Evolutionary conservation across 2,329 filamentous ascomycete species (phyloP).

Genomic region (Talaromyces sp.): DNA sequence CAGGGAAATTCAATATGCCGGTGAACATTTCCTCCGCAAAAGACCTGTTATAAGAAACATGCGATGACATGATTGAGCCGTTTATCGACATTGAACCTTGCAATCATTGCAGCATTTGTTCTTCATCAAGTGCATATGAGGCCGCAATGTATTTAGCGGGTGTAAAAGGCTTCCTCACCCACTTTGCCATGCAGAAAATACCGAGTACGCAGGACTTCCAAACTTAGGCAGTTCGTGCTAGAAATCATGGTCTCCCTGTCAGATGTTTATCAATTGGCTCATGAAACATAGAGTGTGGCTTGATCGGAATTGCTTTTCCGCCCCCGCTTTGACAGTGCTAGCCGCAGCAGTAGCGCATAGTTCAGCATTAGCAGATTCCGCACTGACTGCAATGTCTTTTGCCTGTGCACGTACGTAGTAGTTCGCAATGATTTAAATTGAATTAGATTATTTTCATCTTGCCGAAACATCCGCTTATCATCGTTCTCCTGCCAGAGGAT

Average conservation of each 20-base stretch:
- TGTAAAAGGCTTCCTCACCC: neutral
- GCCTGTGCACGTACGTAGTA: neutral
- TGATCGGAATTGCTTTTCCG: slow-evolving; percentile 5
- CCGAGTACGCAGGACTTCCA: neutral
- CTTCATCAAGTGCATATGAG: too few relatives aligned
- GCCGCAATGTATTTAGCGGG: neutral
- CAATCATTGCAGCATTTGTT: neutral
- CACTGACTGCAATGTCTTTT: neutral
- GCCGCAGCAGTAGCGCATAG: neutral
- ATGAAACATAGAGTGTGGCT: slow-evolving; percentile 1
- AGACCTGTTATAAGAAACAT: too few relatives aligned
- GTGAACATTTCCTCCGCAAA: neutral
- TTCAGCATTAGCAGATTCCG: neutral
- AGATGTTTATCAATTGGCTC: neutral
- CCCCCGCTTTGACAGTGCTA: neutral
- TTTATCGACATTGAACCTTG: neutral
- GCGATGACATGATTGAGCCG: too few relatives aligned
- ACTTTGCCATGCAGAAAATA: neutral
- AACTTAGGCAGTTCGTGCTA: neutral
- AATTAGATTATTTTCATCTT: neutral
- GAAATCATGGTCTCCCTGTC: neutral
- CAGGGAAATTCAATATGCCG: neutral
- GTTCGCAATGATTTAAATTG: neutral
- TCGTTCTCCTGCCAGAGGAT: too few relatives aligned
- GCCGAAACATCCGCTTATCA: neutral